phyloP scores from a whole-genome alignment of 2,329 filamentous ascomycete genomes.

The Pseudogymnoascus sp. region DNA sequence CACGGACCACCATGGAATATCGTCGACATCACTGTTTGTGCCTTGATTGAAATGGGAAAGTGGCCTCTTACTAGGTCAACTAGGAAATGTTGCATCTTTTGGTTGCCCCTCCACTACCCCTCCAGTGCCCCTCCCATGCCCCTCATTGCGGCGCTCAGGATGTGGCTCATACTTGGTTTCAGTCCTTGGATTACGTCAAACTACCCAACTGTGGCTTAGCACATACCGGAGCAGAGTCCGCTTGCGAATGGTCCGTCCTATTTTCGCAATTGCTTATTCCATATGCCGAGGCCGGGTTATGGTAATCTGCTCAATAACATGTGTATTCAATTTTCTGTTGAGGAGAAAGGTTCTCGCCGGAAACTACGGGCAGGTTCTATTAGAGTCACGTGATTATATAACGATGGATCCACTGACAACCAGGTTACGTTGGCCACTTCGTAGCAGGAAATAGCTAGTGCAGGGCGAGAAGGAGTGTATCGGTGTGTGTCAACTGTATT shows the following conservation, averaged over 20 bases:
- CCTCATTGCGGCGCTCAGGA: background rate
- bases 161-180: constrained; percentile 7
- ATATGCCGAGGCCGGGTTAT: background rate
- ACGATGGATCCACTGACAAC: background rate
- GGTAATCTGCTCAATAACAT: background rate
- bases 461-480: background rate
- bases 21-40: background rate
- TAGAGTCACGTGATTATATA: background rate
- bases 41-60: background rate
- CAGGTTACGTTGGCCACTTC: background rate
- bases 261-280: background rate
- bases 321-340: background rate
- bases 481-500: background rate
- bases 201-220: constrained; percentile 1
- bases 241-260: background rate
- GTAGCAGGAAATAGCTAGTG: background rate
- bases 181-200: background rate
- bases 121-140: background rate
- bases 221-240: background rate
- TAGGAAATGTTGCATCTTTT: background rate
- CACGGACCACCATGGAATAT: background rate
- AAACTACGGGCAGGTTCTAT: background rate
- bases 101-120: constrained; percentile 1
- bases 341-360: background rate
- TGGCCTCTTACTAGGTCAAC: background rate